Evolutionary conservation across 2,329 filamentous ascomycete species (phyloP).

Genomic region (Arthrobotrys musiformis): DNA sequence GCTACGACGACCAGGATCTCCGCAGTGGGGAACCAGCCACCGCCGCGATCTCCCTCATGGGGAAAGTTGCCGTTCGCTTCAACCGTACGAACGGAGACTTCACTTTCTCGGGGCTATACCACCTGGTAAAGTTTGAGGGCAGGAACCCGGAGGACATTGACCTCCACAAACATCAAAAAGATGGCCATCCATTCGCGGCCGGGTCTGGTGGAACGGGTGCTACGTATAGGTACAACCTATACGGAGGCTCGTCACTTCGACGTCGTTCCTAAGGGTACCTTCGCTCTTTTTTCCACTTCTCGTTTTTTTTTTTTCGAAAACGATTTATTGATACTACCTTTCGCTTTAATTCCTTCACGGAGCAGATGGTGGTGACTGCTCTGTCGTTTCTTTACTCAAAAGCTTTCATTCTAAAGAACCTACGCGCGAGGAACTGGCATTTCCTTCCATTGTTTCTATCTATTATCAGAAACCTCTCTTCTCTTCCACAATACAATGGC

Average conservation of each 20-base stretch:
- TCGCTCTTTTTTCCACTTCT: neutral
- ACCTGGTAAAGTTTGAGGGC: neutral
- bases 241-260: neutral
- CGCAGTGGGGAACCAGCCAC: neutral
- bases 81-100: conserved; percentile 5
- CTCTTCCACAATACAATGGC: too few species aligned
- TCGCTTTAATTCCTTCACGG: too few species aligned
- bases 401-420: too few species aligned
- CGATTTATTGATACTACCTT: too few species aligned
- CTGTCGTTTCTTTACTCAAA: too few species aligned
- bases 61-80: conserved; percentile 30
- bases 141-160: neutral
- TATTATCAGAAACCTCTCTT: too few species aligned
- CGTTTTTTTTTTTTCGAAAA: neutral
- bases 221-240: neutral
- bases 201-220: neutral
- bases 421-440: too few species aligned
- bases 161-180: neutral
- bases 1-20: too few species aligned
- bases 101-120: conserved; percentile 34
- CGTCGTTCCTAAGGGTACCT: too few species aligned
- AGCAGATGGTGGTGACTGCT: too few species aligned
- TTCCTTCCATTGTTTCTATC: too few species aligned
- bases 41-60: neutral
- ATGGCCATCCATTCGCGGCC: neutral